Evolutionary conservation across 352 stramenopile genomes (phyloP), one percentile per base, ranked within the genome.

Genomic region (Phytophthora litchii): DNA sequence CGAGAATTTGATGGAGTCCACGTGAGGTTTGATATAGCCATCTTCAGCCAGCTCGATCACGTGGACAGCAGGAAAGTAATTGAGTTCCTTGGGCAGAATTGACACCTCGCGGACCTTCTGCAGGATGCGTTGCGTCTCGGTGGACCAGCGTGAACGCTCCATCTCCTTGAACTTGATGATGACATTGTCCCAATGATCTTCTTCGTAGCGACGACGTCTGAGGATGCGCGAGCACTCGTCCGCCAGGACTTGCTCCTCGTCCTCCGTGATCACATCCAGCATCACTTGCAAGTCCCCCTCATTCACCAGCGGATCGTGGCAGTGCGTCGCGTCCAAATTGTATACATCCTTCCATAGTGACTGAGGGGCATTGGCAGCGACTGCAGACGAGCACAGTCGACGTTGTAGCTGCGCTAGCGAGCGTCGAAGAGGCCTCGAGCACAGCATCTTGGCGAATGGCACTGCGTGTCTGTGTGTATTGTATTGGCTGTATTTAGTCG

Each of bases 81-180:
- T 70, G 31, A 93, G 66, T 0, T 76, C 74, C 38, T 80, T 64
- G 10, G 86, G 86, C 17, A 95, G 31, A 19, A 92, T 78, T 1
- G 77, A 51, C 10, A 70, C 65, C 14, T 78, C 58, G n/a, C 86
- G 82, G 32, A 95, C 40, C 51, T 79, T 87, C 8, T 88, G 69
- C 9, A 95, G 54, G n/a, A 95, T 76, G 21, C 60, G 44, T 35
- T 67, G 67, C 11, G 80, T 88, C 64, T 95, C 86, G 19, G 61
- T 37, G 50, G 80, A 92, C 86, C 86, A 95, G 27, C 84, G 80
- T 25, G 80, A 89, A 35, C 82, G 80, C 54, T 95, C 86, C 83
- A 93, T 95, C 70, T 95, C 86, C 55, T 93, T 93, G 57, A 91
- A 95, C 51, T 95, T 92, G 69, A 95, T 58, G 53, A 95, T 95